Evolutionary conservation across 768 basidiomycete genomes (phyloP), one percentile per base, ranked within the genome.

Genomic region (Termitomyces eurrhizus): DNA sequence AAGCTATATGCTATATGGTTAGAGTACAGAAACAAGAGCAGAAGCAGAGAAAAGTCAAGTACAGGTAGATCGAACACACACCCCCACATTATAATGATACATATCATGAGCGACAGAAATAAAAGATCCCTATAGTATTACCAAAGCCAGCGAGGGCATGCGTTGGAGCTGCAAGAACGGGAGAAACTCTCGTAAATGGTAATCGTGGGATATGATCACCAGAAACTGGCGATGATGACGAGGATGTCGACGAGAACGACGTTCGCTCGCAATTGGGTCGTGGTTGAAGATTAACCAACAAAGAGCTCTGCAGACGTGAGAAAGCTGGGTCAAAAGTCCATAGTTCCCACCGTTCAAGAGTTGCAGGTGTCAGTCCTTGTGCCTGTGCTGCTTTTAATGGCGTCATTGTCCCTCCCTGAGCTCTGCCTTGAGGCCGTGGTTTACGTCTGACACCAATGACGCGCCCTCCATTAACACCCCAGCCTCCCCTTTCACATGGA

Each of bases 301-400:
- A 53, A 2, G 84, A 84, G 48, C 78, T 80, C 55, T 80, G 82
- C 55, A 87, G 56, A 41, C 70, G 71, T 21, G 79, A 74, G 16
- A 75, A 70, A 5, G 77, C 72, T 9, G 84, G 83, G 64, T 93
- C 89, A 66, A 90, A 88, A 42, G 78, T 80, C 92, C 92, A 94
- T 33, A 89, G 65, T 64, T 94, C 91, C 92, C 92, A 94, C 57
- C 92, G 77, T 59, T 92, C 89, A 44, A 93, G 72, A 29, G 85
- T 86, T 12, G 87, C 79, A 33, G 75, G 66, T 21, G 88, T 84
- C 61, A 93, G 72, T 14, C 88, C 89, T 39, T 74, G 68, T 14
- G 67, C 62, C 12, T 62, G 65, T 29, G 60, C 45, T 52, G 53
- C 52, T 33, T 52, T 61, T 50, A 60, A 21, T 26, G 61, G 57